Evolutionary conservation across 257 asterid genomes (phyloP).

Genomic region (Lavandula angustifolia): DNA sequence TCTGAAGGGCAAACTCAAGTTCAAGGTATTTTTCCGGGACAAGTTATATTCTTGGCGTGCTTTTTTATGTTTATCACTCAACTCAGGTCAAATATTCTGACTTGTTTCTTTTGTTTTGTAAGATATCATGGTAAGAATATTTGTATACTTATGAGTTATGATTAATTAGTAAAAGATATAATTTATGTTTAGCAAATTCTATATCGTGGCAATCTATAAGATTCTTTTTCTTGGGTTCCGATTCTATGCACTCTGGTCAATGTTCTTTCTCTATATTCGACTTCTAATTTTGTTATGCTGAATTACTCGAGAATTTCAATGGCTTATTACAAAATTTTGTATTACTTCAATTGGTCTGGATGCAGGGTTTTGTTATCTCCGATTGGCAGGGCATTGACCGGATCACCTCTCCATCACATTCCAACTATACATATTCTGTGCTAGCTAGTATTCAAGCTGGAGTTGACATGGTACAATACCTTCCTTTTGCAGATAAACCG

Average conservation of each 20-base stretch:
- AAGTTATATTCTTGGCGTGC: conserved; percentile 1
- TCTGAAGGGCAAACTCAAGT: conserved; percentile 72
- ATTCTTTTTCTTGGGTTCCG: neutral
- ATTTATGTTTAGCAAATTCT: neutral
- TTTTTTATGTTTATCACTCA: conserved; percentile 15
- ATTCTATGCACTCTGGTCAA: conserved; percentile 1
- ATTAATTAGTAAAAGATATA: neutral
- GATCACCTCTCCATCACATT: conserved; percentile 70
- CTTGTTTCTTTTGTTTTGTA: neutral
- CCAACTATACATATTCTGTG: conserved; percentile 80
- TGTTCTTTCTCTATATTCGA: neutral
- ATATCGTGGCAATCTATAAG: neutral
- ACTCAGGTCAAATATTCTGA: neutral
- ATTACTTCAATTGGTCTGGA: neutral
- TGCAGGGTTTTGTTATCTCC: conserved; percentile 88
- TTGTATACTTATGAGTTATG: neutral
- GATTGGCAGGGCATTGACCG: conserved; percentile 89
- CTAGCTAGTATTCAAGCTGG: conserved; percentile 78
- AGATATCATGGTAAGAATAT: neutral
- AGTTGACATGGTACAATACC: conserved; percentile 65
- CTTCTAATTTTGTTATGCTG: conserved; percentile 19
- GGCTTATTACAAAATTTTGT: neutral
- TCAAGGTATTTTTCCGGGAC: conserved; percentile 54
- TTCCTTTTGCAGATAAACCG: conserved; percentile 19
- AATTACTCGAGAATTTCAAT: conserved; percentile 15